Evolutionary conservation across 2,329 filamentous ascomycete genomes (phyloP).

Genomic region (Pseudogymnoascus sp.): DNA sequence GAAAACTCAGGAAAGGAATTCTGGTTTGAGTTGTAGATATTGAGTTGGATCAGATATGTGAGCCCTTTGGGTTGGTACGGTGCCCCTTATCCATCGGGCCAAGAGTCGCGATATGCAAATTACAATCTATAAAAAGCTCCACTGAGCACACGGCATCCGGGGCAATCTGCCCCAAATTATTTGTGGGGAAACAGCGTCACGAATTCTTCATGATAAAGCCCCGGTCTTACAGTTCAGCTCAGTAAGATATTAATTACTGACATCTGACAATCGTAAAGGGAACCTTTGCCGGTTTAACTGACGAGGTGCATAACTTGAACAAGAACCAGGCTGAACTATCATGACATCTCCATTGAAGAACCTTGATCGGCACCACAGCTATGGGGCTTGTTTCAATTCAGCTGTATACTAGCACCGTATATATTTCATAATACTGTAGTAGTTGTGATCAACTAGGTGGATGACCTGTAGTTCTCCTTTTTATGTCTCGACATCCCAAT

Average conservation of each 20-base stretch:
- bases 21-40: slow-evolving; percentile 1
- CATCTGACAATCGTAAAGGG: background rate
- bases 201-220: background rate
- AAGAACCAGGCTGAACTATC: background rate
- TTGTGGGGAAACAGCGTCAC: slow-evolving; percentile 6
- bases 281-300: background rate
- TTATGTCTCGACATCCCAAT: background rate
- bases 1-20: background rate
- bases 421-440: background rate
- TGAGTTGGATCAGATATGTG: slow-evolving; percentile 6
- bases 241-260: background rate
- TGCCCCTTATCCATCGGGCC: slow-evolving; percentile 3
- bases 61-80: background rate
- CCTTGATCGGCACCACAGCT: background rate
- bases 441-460: background rate
- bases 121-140: slow-evolving; percentile 8
- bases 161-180: slow-evolving; percentile 6
- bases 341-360: slow-evolving; percentile 3
- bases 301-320: background rate
- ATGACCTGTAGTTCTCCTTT: background rate
- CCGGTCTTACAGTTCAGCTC: background rate
- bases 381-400: background rate
- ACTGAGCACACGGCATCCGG: slow-evolving; percentile 2
- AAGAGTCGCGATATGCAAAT: slow-evolving; percentile 8
- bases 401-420: background rate